Evolutionary conservation across 192 early-diverging fungal species (phyloP).

Genomic region (Lobosporangium transversale): DNA sequence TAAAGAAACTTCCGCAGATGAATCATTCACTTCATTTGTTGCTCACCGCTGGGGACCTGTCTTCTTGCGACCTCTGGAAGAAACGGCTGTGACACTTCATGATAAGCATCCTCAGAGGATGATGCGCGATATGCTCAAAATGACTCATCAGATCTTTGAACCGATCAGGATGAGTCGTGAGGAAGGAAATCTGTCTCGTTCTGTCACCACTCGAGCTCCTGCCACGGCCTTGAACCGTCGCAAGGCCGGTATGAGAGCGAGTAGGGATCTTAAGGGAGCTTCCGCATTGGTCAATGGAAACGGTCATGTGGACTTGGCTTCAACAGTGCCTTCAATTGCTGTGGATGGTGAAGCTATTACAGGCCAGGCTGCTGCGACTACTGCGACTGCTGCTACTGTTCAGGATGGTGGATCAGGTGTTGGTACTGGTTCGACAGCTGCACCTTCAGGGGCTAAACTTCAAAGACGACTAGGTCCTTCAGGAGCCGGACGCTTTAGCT

Average conservation of each 20-base stretch:
- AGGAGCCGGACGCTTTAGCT: constrained; percentile 5
- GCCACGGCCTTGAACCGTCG: constrained; percentile 20
- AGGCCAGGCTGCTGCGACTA: too few species aligned
- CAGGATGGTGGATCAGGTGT: constrained; percentile 30
- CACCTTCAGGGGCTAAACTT: constrained; percentile 19
- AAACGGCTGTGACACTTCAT: constrained; percentile 52
- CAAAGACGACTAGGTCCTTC: constrained; percentile 26
- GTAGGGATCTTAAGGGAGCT: constrained; percentile 22
- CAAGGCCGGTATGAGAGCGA: constrained; percentile 18
- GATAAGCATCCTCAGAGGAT: constrained; percentile 56
- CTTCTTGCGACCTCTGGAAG: constrained; percentile 55
- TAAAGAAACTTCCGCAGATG: constrained; percentile 39
- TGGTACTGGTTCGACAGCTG: constrained; percentile 24
- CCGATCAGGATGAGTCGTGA: constrained; percentile 48
- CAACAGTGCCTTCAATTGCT: constrained; percentile 25
- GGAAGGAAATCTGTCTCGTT: constrained; percentile 44
- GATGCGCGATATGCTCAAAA: constrained; percentile 57
- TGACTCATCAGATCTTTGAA: constrained; percentile 56
- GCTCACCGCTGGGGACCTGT: constrained; percentile 60
- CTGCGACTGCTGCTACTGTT: background rate
- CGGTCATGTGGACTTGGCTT: constrained; percentile 3
- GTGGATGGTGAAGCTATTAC: constrained; percentile 20
- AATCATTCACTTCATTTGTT: constrained; percentile 44
- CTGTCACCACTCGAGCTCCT: constrained; percentile 37
- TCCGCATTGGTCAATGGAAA: constrained; percentile 9